phyloP scores from a whole-genome alignment of 2,329 filamentous ascomycete genomes.

The Arthrobotrys megalospora region DNA sequence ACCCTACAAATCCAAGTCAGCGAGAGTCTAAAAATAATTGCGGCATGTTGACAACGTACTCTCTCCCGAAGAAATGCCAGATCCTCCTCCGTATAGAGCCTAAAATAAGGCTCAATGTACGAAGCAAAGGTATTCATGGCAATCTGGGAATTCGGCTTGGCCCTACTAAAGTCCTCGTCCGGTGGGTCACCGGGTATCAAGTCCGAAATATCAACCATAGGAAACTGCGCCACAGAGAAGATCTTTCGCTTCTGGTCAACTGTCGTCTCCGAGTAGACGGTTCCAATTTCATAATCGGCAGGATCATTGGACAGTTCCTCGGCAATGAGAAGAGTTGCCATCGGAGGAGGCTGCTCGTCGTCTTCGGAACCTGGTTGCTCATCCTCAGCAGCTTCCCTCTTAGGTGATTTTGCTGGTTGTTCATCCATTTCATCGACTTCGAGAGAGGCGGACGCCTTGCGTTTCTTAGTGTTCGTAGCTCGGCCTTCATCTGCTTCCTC shows the following conservation, averaged over 20 bases:
- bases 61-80: constrained; percentile 91
- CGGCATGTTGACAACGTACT: constrained; percentile 66
- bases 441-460: constrained; percentile 61
- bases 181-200: constrained; percentile 90
- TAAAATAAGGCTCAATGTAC: constrained; percentile 92
- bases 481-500: constrained; percentile 54
- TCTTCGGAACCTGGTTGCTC: constrained; percentile 61
- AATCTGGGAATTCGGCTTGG: constrained; percentile 94
- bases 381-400: constrained; percentile 61
- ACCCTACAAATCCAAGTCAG: constrained; percentile 69
- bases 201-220: constrained; percentile 83
- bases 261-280: constrained; percentile 80
- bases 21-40: background rate
- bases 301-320: constrained; percentile 75
- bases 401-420: constrained; percentile 59
- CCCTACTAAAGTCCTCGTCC: constrained; percentile 94
- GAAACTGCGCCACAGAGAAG: constrained; percentile 88
- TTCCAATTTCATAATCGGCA: constrained; percentile 91
- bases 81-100: constrained; percentile 91
- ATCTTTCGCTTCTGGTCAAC: constrained; percentile 90
- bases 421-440: constrained; percentile 59
- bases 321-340: constrained; percentile 62
- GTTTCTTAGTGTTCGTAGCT: constrained; percentile 63
- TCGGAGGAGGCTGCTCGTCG: constrained; percentile 62
- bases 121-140: constrained; percentile 93